Base-by-base conservation (phyloP, 148 eudicot species). In the Pouteria glomerata region DNA sequence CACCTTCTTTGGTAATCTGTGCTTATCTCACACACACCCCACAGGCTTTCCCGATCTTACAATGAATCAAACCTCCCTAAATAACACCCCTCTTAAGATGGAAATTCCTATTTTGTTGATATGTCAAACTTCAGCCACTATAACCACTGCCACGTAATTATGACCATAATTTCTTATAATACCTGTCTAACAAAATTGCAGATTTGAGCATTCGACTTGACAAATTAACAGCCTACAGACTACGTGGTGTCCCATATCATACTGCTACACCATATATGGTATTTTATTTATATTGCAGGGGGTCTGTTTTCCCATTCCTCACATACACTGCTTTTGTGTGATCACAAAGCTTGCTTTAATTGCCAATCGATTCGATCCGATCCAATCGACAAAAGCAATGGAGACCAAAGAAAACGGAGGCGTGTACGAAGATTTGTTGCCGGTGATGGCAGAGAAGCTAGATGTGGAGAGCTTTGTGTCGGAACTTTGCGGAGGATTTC, bases 381-480 rank as follows among this genome's bases (percentile, higher is more conserved):
- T 33, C 13, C 6, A 10, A 1, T 10, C n/a, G 21, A 37, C 2
- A 6, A 7, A 11, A 35, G 10, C 19, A 42, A 60, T 60, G 79
- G 74, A 61, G n/a, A 37, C 44, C 44, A 63, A 23, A 61, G 23
- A 41, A 39, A 21, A 18, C 6, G 33, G 56, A 34, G 31, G 66
- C 23, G 74, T 68, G 12, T 85, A 82, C 12, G 68, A 85, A 80
- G 88, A 85, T 51, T 75, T 85, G 75, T 50, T 85, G 59, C 82
- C 84, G 0, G 83, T 85, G 66, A 85, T 85, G 88, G 88, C 83
- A 0, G 84, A 85, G 56, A 85, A 82, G 77, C 80, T 85, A 26
- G 86, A 82, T 15, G 79, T 50, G 34, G 82, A 78, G 16, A 24
- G 81, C 27, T 85, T 85, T 31, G 71, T 85, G 51, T 66, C 75